Percentiles rank a stretch among this genome's conserved stretches.
Evolutionary conservation across 2,329 filamentous ascomycete species (phyloP).

Genomic region (Pyrenochaeta sp.): DNA sequence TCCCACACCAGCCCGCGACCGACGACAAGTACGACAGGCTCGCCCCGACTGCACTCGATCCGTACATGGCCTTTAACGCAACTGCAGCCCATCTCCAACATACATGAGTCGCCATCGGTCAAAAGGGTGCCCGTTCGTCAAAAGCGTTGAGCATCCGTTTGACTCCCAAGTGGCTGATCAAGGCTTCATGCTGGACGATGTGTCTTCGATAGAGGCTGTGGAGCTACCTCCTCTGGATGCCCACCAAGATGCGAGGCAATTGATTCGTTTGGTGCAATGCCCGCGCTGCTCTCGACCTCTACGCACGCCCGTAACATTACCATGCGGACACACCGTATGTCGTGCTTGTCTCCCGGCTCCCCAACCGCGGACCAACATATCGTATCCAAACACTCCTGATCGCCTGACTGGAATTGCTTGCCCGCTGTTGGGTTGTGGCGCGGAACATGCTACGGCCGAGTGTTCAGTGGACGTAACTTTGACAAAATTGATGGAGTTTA

Average conservation of each 20-base stretch:
- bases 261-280: conserved; percentile 81
- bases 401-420: conserved; percentile 77
- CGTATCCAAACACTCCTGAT: conserved; percentile 74
- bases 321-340: conserved; percentile 83
- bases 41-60: conserved; percentile 8
- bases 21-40: conserved; percentile 8
- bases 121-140: conserved; percentile 42
- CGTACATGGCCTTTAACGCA: conserved; percentile 32
- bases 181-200: conserved; percentile 55
- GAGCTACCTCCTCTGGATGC: conserved; percentile 54
- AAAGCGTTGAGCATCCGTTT: conserved; percentile 42
- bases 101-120: conserved; percentile 48
- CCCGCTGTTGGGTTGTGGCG: conserved; percentile 69
- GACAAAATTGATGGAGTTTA: conserved; percentile 69
- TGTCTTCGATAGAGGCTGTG: conserved; percentile 36
- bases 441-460: conserved; percentile 78
- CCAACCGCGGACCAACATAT: conserved; percentile 72
- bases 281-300: conserved; percentile 74
- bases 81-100: conserved; percentile 20
- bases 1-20: conserved; percentile 11
- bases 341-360: conserved; percentile 74
- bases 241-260: conserved; percentile 64
- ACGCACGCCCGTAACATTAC: conserved; percentile 73
- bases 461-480: conserved; percentile 80
- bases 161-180: conserved; percentile 31